phyloP scores from a whole-genome alignment of 2,329 filamentous ascomycete species.

The Colletotrichum cuscutae region DNA sequence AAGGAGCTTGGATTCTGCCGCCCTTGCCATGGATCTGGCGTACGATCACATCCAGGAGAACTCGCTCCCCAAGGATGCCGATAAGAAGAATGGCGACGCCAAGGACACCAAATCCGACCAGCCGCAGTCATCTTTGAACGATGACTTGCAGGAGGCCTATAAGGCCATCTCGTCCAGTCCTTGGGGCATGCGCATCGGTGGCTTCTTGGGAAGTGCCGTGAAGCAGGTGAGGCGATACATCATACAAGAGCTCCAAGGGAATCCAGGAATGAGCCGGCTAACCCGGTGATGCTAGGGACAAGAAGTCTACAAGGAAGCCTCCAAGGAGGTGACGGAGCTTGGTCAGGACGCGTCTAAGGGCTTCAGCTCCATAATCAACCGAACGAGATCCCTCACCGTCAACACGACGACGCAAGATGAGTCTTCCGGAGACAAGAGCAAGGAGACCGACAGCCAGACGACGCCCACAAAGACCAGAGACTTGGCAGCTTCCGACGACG shows the following conservation, averaged over 20 bases:
- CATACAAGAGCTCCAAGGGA: not conserved
- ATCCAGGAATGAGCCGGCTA: not conserved
- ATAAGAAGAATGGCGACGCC: conserved; percentile 51
- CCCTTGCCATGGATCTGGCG: conserved; percentile 82
- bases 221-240: conserved; percentile 74
- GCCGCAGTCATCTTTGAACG: conserved; percentile 73
- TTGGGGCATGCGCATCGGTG: conserved; percentile 90
- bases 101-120: conserved; percentile 53
- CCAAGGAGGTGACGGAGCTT: conserved; percentile 84
- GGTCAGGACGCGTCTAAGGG: conserved; percentile 86
- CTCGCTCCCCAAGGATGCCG: conserved; percentile 69
- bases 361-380: conserved; percentile 76
- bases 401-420: conserved; percentile 52
- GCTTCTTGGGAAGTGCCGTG: conserved; percentile 89
- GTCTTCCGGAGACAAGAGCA: conserved; percentile 32
- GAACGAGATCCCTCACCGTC: conserved; percentile 79
- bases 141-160: conserved; percentile 94
- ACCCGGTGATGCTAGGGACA: conserved; percentile 69
- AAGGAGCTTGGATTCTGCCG: conserved; percentile 1
- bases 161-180: conserved; percentile 90
- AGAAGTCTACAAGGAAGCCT: conserved; percentile 83
- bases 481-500: conserved; percentile 53
- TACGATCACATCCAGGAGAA: conserved; percentile 98
- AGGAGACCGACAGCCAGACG: conserved; percentile 44
- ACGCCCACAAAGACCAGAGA: conserved; percentile 58